These are phyloP conservation scores for Brasilioporus rufonigricans DNA, from an alignment of 768 basidiomycete genomes.

Conservation along the genomic window DNA sequence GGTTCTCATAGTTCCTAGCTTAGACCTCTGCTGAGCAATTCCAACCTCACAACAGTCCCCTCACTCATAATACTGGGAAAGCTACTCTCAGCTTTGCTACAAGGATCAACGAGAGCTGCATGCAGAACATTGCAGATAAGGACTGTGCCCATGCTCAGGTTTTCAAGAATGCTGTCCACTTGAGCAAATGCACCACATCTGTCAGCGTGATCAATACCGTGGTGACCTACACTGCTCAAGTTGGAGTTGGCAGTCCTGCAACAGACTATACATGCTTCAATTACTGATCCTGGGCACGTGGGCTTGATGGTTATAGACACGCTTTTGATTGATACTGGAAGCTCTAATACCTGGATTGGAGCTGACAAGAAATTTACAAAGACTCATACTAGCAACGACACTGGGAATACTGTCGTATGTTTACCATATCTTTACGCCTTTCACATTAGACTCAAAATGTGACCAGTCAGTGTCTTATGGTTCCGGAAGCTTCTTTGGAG, in stretches of 20 bases:
- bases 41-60: too few relatives aligned
- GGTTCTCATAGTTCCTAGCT: too few relatives aligned
- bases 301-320: slow-evolving; percentile 17
- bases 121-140: slow-evolving; percentile 10
- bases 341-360: slow-evolving; percentile 29
- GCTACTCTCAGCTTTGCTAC: slow-evolving; percentile 14
- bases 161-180: slow-evolving; percentile 20
- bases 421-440: neutral
- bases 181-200: slow-evolving; percentile 13
- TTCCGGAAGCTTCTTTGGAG: slow-evolving; percentile 5
- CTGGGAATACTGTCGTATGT: slow-evolving; percentile 11
- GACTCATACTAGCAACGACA: slow-evolving; percentile 27
- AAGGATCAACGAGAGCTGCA: slow-evolving; percentile 12
- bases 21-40: too few relatives aligned
- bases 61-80: slow-evolving; percentile 9
- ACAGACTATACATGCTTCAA: slow-evolving; percentile 8
- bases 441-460: neutral
- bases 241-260: slow-evolving; percentile 20
- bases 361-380: slow-evolving; percentile 28
- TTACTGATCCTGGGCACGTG: neutral
- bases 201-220: slow-evolving; percentile 18
- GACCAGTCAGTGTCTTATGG: neutral
- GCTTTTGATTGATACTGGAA: slow-evolving; percentile 27
- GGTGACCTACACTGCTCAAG: slow-evolving; percentile 26
- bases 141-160: slow-evolving; percentile 1